Base-by-base conservation (phyloP, 306 rosid species). In the Cyclanthera cordifolia region DNA sequence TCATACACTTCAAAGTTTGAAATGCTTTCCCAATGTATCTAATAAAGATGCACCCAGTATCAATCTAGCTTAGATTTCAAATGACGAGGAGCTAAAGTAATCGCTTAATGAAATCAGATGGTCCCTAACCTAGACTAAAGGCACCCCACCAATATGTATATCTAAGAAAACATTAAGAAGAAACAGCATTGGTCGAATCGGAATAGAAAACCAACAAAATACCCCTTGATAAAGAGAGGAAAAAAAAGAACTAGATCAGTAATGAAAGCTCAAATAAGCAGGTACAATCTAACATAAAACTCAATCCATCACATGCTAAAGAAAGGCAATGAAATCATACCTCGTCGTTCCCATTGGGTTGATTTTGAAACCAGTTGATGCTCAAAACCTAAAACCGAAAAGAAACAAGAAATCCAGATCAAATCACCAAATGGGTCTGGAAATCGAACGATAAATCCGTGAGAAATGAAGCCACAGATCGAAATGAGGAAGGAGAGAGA, bases 341-440 rank as follows among this genome's bases (percentile, higher is more conserved):
- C 91, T 93, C 99, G 59, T 90, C 96, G 50, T 93, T 85, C 74
- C 95, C 95, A 69, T 82, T 80, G 13, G 90, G 90, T 81, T 93
- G 99, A 86, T 87, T 87, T 84, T 84, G 94, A 63, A 90, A 90
- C 99, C 95, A 85, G 73, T 87, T 86, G 56, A 87, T 82, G 45
- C 85, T 86, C 86, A 85, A 66, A 1, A 90, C 96, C 99, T 87
- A 45, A 19, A 64, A 73, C 19, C 71, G n/a, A 16, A 63, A 10
- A 10, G 51, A 60, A 48, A 65, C 45, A 3, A 54, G 12, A 53
- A 20, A 53, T 8, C 54, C 12, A 21, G 39, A 76, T 57, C 7
- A 58, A 71, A 52, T 28, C 69, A 8, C 72, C 39, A 56, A 56
- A 7, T 43, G 69, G 68, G 75, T 54, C 28, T 24, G 13, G 4